Evolutionary conservation across 345 rosid species (phyloP).

Genomic region (Pseudoturritis turrita): DNA sequence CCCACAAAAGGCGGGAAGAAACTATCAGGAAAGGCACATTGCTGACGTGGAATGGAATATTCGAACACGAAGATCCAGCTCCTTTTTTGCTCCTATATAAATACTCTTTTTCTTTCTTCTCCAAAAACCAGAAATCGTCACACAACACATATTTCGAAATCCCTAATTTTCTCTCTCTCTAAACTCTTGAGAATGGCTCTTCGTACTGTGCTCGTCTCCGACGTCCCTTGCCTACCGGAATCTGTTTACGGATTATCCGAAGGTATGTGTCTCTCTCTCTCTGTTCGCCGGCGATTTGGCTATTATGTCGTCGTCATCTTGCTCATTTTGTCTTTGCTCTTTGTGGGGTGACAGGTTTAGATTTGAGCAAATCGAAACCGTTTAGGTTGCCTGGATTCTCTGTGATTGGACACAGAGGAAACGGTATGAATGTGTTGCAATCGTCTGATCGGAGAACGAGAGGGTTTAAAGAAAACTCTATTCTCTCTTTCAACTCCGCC

Average conservation of each 20-base stretch:
- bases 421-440: conserved; percentile 73
- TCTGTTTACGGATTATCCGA: conserved; percentile 32
- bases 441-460: conserved; percentile 59
- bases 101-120: neutral
- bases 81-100: neutral
- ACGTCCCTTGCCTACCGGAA: conserved; percentile 64
- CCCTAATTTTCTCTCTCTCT: conserved; percentile 1
- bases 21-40: neutral
- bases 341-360: neutral
- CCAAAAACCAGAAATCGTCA: neutral
- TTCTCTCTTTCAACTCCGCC: conserved; percentile 71
- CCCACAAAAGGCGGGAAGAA: conserved; percentile 30
- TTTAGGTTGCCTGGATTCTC: conserved; percentile 53
- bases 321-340: neutral
- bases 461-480: conserved; percentile 74
- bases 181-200: conserved; percentile 51
- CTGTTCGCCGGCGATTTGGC: neutral
- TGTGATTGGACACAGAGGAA: conserved; percentile 90
- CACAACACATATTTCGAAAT: neutral
- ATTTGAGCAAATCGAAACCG: conserved; percentile 37
- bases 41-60: conserved; percentile 36
- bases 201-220: conserved; percentile 79
- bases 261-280: conserved; percentile 33
- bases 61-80: conserved; percentile 30
- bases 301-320: neutral